A percentile compares a stretch with the other conserved stretches of the same genome.
Evolutionary conservation across 2,329 filamentous ascomycete species (phyloP).

Genomic region (Cordyceps sp.): DNA sequence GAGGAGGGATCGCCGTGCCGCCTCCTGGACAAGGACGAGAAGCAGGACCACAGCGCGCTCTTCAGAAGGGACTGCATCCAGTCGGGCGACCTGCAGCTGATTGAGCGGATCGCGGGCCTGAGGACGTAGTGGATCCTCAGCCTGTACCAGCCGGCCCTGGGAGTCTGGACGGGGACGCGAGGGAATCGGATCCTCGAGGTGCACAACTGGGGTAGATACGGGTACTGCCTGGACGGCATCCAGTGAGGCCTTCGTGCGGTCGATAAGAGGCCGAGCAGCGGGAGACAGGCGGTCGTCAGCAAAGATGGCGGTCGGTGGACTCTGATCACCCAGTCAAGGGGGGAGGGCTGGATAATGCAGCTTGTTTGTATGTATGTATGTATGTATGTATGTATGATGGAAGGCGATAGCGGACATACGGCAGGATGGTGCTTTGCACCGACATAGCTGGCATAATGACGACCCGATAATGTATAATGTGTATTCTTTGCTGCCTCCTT

Average conservation of each 20-base stretch:
- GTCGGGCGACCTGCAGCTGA: background rate
- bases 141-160: background rate
- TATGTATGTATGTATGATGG: too few species aligned
- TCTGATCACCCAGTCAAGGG: too few species aligned
- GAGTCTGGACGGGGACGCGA: background rate
- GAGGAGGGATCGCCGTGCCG: slow-evolving; percentile 20
- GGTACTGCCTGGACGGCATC: background rate
- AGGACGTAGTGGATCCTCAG: slow-evolving; percentile 1
- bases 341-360: too few species aligned
- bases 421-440: too few species aligned
- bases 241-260: background rate
- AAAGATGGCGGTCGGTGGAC: too few species aligned
- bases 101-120: background rate
- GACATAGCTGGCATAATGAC: too few species aligned
- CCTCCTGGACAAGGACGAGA: slow-evolving; percentile 1
- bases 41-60: background rate
- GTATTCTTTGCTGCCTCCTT: too few species aligned
- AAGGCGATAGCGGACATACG: too few species aligned
- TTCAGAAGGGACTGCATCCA: slow-evolving; percentile 1
- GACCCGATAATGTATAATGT: too few species aligned
- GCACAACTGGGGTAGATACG: background rate
- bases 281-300: background rate
- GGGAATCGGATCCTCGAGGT: background rate
- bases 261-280: background rate
- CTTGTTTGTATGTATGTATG: too few species aligned